Evolutionary conservation across 345 rosid genomes (phyloP), one percentile per base, ranked within the genome.

Genomic region (Lepidium africanum): DNA sequence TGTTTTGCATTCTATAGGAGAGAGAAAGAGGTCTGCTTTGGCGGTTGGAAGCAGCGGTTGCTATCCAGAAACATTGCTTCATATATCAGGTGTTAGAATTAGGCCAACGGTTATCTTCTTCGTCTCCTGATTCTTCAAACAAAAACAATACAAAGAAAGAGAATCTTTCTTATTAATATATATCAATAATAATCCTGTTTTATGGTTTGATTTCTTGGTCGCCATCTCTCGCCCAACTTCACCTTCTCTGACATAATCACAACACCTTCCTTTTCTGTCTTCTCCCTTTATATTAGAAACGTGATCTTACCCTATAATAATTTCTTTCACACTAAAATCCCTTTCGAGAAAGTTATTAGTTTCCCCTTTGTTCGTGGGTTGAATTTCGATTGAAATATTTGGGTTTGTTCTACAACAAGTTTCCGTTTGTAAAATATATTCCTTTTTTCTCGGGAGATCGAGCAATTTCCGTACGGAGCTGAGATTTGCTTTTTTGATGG

Each of bases 221-320:
- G 82, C 92, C 96, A 79, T 86, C 98, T 77, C 80, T 77, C 78
- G 80, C 87, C 86, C 87, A 76, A 78, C 83, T 76, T 83, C 92
- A 86, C 89, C 95, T 78, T 87, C 89, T 50, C 81, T 69, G 78
- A 87, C 84, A 32, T 80, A 52, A 48, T 80, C 85, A 67, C 58
- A 14, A 71, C 62, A 60, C 78, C 79, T 72, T 61, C 46, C 48
- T 63, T 52, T 54, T 51, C 63, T 54, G 21, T 16, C 52, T 70
- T 19, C 66, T 69, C 36, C 35, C 66, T 30, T 1, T 63, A 74
- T 76, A 71, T 77, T 75, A 53, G 7, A 40, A 43, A 41, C 23
- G 3, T 70, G 27, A 72, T 71, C 69, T 48, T 46, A 39, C 53
- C 74, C 57, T 6, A 2, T 30, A 50, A 3, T 3, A 7, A 5